Percentiles rank a stretch among this genome's conserved stretches.
Conservation (phyloP, 2,329 filamentous ascomycete genomes). For the Ascochyta fabae region DNA sequence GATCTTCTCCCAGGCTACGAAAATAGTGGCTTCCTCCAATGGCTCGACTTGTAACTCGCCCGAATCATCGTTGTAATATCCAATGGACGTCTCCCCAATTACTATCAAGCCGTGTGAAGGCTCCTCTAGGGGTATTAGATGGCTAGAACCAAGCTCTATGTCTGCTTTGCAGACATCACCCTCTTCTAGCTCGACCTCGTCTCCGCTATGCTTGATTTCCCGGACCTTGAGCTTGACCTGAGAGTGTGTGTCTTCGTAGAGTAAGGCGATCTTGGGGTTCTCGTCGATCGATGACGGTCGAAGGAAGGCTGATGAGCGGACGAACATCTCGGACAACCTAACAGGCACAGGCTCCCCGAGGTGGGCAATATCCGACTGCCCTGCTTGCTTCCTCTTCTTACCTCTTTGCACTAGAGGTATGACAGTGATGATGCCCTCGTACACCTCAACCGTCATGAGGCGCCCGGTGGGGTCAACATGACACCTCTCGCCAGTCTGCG, state of each 20-base stretch:
- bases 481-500: slow-evolving; percentile 82
- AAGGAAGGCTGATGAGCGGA: slow-evolving; percentile 70
- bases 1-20: slow-evolving; percentile 88
- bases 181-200: slow-evolving; percentile 62
- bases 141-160: slow-evolving; percentile 65
- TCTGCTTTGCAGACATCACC: slow-evolving; percentile 59
- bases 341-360: slow-evolving; percentile 67
- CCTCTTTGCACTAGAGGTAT: slow-evolving; percentile 64
- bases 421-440: slow-evolving; percentile 71
- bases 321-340: slow-evolving; percentile 70
- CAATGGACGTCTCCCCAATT: slow-evolving; percentile 70
- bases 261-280: slow-evolving; percentile 67
- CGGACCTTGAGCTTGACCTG: slow-evolving; percentile 62
- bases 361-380: slow-evolving; percentile 59
- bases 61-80: slow-evolving; percentile 81
- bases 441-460: slow-evolving; percentile 71
- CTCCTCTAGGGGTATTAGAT: slow-evolving; percentile 66
- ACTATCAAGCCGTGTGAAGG: slow-evolving; percentile 60
- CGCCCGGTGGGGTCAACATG: slow-evolving; percentile 80
- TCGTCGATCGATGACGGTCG: slow-evolving; percentile 58
- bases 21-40: slow-evolving; percentile 78
- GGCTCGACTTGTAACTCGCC: slow-evolving; percentile 69
- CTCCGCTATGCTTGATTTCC: slow-evolving; percentile 59
- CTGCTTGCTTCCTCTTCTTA: slow-evolving; percentile 55
- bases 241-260: slow-evolving; percentile 69